These are phyloP conservation scores for Paraglomus occultum DNA, from an alignment of 192 early-diverging fungal species.

Conservation along the genomic window DNA sequence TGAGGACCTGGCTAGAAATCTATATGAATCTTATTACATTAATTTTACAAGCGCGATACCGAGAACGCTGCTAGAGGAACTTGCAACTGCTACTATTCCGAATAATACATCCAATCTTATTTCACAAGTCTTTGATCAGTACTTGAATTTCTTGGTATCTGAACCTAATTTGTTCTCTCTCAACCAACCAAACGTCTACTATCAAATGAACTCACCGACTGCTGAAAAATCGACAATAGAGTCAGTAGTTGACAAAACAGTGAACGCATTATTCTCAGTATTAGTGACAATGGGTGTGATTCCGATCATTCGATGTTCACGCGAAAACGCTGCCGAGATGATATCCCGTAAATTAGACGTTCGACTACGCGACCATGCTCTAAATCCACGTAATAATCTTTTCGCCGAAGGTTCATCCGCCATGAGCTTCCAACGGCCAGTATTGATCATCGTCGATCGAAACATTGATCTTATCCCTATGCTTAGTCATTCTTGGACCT, in stretches of 20 bases:
- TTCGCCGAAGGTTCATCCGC: conserved; percentile 60
- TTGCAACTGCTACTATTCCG: conserved; percentile 79
- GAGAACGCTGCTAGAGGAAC: conserved; percentile 86
- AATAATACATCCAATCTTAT: conserved; percentile 76
- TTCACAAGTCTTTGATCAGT: conserved; percentile 96
- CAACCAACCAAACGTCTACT: conserved; percentile 77
- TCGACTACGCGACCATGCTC: conserved; percentile 85
- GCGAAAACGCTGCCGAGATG: conserved; percentile 92
- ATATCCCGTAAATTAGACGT: conserved; percentile 88
- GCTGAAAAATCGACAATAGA: conserved; percentile 82
- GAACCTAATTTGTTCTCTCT: conserved; percentile 94
- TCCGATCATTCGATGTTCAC: conserved; percentile 87
- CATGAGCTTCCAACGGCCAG: conserved; percentile 70
- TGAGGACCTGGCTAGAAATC: conserved; percentile 81
- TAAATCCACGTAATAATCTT: conserved; percentile 85
- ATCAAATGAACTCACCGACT: conserved; percentile 78
- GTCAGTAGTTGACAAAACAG: conserved; percentile 74
- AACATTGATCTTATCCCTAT: conserved; percentile 89
- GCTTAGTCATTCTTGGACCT: conserved; percentile 98
- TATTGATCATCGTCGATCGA: conserved; percentile 89
- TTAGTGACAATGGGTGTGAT: conserved; percentile 85
- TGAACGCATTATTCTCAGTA: conserved; percentile 82
- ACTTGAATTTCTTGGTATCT: conserved; percentile 90
- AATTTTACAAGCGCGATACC: conserved; percentile 92
- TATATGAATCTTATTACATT: conserved; percentile 96